phyloP scores from a whole-genome alignment of 2,329 filamentous ascomycete genomes.

The Diaporthe capsici region DNA sequence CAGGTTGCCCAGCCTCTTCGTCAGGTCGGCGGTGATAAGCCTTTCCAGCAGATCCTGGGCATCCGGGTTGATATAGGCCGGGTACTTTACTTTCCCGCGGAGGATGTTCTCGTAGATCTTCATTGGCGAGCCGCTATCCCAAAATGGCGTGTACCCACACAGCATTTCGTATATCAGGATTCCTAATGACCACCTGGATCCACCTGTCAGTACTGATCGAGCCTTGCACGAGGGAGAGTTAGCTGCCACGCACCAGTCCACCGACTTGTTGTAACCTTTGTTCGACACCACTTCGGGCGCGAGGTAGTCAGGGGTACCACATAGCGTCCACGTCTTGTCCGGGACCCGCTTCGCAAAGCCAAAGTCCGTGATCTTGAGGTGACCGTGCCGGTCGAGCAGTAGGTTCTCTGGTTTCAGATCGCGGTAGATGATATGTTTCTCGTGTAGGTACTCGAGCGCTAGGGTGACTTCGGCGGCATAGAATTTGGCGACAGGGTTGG shows the following conservation, averaged over 20 bases:
- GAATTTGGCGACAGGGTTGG: constrained; percentile 98
- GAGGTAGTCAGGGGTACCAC: constrained; percentile 96
- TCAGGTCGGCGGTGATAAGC: constrained; percentile 94
- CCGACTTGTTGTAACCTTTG: constrained; percentile 99
- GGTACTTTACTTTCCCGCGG: constrained; percentile 95
- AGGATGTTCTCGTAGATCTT: constrained; percentile 99
- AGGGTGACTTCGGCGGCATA: constrained; percentile 98
- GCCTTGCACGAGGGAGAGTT: not conserved
- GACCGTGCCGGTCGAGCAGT: constrained; percentile 90
- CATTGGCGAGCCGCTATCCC: constrained; percentile 97
- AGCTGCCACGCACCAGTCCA: constrained; percentile 86
- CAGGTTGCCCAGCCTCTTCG: constrained; percentile 94
- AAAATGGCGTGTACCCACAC: constrained; percentile 98
- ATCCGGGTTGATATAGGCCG: constrained; percentile 93
- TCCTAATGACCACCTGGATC: constrained; percentile 91
- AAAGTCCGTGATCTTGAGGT: constrained; percentile 98
- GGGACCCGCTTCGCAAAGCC: constrained; percentile 98
- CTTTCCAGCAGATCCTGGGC: constrained; percentile 93
- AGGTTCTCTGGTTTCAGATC: constrained; percentile 97
- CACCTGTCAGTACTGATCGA: constrained; percentile 34
- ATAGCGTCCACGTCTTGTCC: constrained; percentile 99
- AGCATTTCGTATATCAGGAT: constrained; percentile 99
- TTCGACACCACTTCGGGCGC: constrained; percentile 98
- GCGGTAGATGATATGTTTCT: constrained; percentile 96
- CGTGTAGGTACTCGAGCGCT: constrained; percentile 94